Percentiles rank a stretch among this genome's conserved stretches.
Evolutionary conservation across 2,329 filamentous ascomycete genomes (phyloP).

Genomic region (Dactylellina parvicollis): DNA sequence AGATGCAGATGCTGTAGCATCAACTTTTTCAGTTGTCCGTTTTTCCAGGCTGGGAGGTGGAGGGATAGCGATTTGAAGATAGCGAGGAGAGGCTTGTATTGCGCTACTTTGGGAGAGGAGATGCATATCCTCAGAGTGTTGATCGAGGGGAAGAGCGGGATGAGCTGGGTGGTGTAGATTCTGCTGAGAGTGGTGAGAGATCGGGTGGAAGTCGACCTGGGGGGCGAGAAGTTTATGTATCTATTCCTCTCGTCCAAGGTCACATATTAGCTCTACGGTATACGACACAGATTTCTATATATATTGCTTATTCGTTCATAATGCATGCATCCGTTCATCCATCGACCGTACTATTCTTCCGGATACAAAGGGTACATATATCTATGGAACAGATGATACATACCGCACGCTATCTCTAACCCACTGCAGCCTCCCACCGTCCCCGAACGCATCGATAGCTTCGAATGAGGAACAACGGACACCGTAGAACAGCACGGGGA

Average conservation of each 20-base stretch:
- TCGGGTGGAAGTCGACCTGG: too few relatives aligned
- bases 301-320: too few relatives aligned
- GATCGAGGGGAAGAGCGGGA: neutral
- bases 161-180: neutral
- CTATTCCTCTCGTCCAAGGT: too few relatives aligned
- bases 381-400: neutral
- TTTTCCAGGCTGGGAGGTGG: neutral
- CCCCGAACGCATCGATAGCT: neutral
- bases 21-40: neutral
- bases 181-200: neutral
- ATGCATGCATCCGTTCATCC: too few relatives aligned
- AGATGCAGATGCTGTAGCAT: neutral
- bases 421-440: neutral
- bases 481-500: neutral
- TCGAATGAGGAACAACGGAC: neutral
- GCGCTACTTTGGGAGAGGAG: neutral
- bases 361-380: too few relatives aligned
- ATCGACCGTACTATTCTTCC: too few relatives aligned
- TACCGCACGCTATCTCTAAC: constrained; percentile 5
- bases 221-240: too few relatives aligned
- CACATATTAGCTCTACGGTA: too few relatives aligned
- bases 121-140: neutral
- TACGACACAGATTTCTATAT: too few relatives aligned
- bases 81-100: neutral
- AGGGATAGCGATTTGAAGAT: neutral